A percentile compares a stretch with the other conserved stretches of the same genome.
These are phyloP conservation scores for Heritiera littoralis DNA, from an alignment of 345 rosid species.

Conservation along the genomic window DNA sequence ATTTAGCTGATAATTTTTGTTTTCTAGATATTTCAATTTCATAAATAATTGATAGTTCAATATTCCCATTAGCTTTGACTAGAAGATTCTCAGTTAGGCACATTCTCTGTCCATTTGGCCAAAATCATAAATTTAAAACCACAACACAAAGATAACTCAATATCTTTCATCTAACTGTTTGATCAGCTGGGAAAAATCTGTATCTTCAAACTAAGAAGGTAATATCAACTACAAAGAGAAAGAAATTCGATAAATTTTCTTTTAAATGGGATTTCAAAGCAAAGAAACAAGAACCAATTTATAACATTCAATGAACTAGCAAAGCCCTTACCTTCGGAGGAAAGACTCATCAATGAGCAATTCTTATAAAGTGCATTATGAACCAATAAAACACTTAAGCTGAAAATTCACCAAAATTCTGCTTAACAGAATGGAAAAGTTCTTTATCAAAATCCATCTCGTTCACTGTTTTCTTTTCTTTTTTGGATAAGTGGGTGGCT, in stretches of 20 bases:
- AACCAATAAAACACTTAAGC: neutral
- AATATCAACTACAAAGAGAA: neutral
- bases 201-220: slow-evolving; percentile 5
- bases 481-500: neutral
- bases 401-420: neutral
- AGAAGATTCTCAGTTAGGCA: neutral
- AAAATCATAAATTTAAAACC: neutral
- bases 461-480: neutral
- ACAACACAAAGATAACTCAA: neutral
- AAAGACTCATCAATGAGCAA: slow-evolving; percentile 8
- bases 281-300: slow-evolving; percentile 7
- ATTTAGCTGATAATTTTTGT: neutral
- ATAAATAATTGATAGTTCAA: neutral
- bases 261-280: neutral
- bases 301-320: slow-evolving; percentile 5
- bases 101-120: neutral
- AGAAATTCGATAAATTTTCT: neutral
- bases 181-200: neutral
- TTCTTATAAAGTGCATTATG: neutral
- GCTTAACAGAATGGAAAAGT: neutral
- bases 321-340: neutral
- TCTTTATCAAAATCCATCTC: neutral
- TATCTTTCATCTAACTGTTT: neutral
- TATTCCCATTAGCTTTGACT: neutral
- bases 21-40: neutral